Percentiles rank a stretch among this genome's conserved stretches.
phyloP scores from a whole-genome alignment of 257 asterid species.

The Rhazya stricta region DNA sequence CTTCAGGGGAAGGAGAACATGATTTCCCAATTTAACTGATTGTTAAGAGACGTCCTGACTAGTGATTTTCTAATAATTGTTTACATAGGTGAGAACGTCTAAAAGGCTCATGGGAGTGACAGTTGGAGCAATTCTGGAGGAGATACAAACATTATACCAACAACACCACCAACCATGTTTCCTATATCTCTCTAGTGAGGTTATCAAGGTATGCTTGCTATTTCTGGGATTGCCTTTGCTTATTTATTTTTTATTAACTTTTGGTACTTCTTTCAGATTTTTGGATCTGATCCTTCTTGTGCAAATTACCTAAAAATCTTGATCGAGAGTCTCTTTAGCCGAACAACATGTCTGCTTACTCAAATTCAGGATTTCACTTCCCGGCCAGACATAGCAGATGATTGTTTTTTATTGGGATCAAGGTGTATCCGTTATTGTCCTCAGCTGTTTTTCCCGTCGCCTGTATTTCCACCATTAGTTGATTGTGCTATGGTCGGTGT shows the following conservation, averaged over 20 bases:
- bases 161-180: slow-evolving; percentile 93
- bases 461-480: slow-evolving; percentile 77
- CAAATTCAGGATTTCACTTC: slow-evolving; percentile 78
- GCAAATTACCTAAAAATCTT: slow-evolving; percentile 70
- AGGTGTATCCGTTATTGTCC: slow-evolving; percentile 99
- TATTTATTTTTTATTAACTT: slow-evolving; percentile 17
- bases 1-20: background rate
- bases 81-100: slow-evolving; percentile 77
- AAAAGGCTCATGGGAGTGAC: slow-evolving; percentile 87
- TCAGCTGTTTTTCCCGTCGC: slow-evolving; percentile 72
- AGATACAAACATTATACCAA: slow-evolving; percentile 74
- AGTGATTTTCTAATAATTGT: background rate
- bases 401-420: slow-evolving; percentile 93
- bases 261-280: slow-evolving; percentile 53
- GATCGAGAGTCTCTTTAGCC: slow-evolving; percentile 87
- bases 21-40: background rate
- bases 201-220: slow-evolving; percentile 59
- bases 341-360: slow-evolving; percentile 66
- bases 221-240: slow-evolving; percentile 2
- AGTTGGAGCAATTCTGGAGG: slow-evolving; percentile 89
- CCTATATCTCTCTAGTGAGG: slow-evolving; percentile 95
- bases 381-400: slow-evolving; percentile 94
- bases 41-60: background rate
- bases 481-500: slow-evolving; percentile 86
- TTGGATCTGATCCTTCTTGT: slow-evolving; percentile 95